Percentiles rank a stretch among this genome's conserved stretches.
Conservation (phyloP, 164 flowering plant genomes). For the Houttuynia cordata region DNA sequence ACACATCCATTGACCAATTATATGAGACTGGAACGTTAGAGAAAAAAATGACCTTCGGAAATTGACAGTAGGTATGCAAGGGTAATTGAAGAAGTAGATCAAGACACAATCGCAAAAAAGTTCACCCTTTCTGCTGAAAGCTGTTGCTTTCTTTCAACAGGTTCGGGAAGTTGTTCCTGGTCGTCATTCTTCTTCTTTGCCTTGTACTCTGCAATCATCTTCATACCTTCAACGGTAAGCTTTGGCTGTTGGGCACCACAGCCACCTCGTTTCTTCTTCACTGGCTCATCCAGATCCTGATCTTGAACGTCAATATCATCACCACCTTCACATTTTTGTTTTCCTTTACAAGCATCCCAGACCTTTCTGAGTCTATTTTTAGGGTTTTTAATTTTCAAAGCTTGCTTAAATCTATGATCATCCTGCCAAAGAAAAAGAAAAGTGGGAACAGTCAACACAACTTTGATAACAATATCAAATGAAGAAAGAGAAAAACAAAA, state of each 20-base stretch:
- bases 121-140: constrained; percentile 87
- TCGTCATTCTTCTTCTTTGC: constrained; percentile 85
- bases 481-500: not conserved
- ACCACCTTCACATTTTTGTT: constrained; percentile 89
- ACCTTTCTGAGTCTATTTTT: constrained; percentile 70
- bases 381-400: constrained; percentile 74
- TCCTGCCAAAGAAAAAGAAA: constrained; percentile 36
- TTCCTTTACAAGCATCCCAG: constrained; percentile 84
- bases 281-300: constrained; percentile 67
- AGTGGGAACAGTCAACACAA: not conserved
- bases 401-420: constrained; percentile 85
- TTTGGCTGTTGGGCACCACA: constrained; percentile 99
- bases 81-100: not conserved
- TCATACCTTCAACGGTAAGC: constrained; percentile 92
- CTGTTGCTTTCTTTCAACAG: constrained; percentile 91
- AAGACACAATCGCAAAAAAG: not conserved
- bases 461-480: not conserved
- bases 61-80: not conserved
- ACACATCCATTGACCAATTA: not conserved
- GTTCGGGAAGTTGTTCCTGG: constrained; percentile 92
- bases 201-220: constrained; percentile 96
- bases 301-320: constrained; percentile 68
- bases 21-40: not conserved
- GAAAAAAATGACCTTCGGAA: not conserved
- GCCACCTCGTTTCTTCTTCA: constrained; percentile 80